Base-by-base conservation (phyloP, 805 yeast species). In the Nakazawaea holstii region DNA sequence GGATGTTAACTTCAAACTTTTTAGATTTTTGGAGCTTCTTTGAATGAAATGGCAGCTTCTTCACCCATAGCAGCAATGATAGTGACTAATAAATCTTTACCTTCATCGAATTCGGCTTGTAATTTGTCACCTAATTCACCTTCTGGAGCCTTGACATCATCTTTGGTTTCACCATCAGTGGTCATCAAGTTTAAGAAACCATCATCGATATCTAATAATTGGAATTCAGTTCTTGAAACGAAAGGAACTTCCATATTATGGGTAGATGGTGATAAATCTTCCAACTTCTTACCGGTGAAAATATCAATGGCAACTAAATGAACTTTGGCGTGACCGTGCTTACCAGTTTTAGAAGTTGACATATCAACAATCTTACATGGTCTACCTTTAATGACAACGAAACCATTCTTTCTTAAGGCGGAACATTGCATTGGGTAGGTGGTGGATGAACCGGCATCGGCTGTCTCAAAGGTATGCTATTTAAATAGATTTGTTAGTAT, bases 321-420 rank as follows among this genome's bases (percentile, higher is more conserved):
- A 75, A 94, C 99, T 84, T 94, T 94, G 73, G 99, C 99, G 94
- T 94, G 99, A 80, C 99, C 99, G 87, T 94, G 99, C 97, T 94
- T 94, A 79, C 99, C 99, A 65, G 99, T 94, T 87, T 94, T 94
- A 68, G 99, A 94, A 69, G 99, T 94, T 56, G 99, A 94, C 99
- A 94, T 94, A 74, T 94, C 99, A 66, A 94, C 95, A 75, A 94
- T 94, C 85, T 94, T 94, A 84, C 98, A 94, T 72, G 99, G 99
- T 84, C 99, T 95, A 68, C 88, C 80, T 82, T 94, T 94, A 80
- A 92, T 94, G 64, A 84, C 95, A 71, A 94, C 99, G 84, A 88
- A 95, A 69, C 99, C 99, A 82, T 82, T 87, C 95, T 94, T 94
- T 84, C 99, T 91, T 77, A 94, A 89, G 61, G 99, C 97, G 68